These are phyloP conservation scores for Perilla frutescens DNA, from an alignment of 257 asterid genomes.

Conservation along the genomic window DNA sequence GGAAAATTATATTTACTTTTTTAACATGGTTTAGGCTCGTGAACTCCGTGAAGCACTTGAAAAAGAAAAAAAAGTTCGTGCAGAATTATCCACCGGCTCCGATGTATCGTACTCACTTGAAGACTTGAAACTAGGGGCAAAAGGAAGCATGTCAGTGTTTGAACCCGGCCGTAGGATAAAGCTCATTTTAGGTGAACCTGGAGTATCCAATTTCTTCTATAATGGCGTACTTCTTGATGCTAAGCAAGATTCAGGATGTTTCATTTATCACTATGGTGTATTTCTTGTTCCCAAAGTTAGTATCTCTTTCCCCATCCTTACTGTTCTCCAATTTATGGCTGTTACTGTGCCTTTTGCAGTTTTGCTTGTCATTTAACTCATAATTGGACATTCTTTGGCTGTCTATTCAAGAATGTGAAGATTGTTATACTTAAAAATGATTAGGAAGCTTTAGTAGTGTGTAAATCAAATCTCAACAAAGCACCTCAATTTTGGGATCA, in stretches of 20 bases:
- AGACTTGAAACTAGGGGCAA: constrained; percentile 81
- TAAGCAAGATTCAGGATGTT: constrained; percentile 56
- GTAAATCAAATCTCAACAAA: neutral
- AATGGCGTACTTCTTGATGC: constrained; percentile 86
- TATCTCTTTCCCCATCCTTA: constrained; percentile 30
- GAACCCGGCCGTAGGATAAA: constrained; percentile 79
- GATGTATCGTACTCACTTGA: constrained; percentile 73
- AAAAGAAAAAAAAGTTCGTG: constrained; percentile 67
- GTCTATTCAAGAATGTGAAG: constrained; percentile 18
- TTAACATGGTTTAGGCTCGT: constrained; percentile 55
- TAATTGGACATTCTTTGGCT: constrained; percentile 21
- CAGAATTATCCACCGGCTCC: constrained; percentile 51
- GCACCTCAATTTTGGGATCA: constrained; percentile 7
- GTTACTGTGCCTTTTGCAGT: neutral
- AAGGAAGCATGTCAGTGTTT: constrained; percentile 71
- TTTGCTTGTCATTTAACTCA: constrained; percentile 13
- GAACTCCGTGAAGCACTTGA: constrained; percentile 66
- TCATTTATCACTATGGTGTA: constrained; percentile 68
- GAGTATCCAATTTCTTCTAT: constrained; percentile 67
- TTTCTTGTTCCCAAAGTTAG: constrained; percentile 89
- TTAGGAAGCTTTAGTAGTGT: neutral
- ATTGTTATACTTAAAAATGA: neutral
- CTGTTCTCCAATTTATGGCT: constrained; percentile 6
- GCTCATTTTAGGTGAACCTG: constrained; percentile 77
- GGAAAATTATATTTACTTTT: constrained; percentile 26